These are phyloP conservation scores for Parathielavia hyrcaniae DNA, from an alignment of 495 filamentous ascomycete genomes.

Conservation along the genomic window DNA sequence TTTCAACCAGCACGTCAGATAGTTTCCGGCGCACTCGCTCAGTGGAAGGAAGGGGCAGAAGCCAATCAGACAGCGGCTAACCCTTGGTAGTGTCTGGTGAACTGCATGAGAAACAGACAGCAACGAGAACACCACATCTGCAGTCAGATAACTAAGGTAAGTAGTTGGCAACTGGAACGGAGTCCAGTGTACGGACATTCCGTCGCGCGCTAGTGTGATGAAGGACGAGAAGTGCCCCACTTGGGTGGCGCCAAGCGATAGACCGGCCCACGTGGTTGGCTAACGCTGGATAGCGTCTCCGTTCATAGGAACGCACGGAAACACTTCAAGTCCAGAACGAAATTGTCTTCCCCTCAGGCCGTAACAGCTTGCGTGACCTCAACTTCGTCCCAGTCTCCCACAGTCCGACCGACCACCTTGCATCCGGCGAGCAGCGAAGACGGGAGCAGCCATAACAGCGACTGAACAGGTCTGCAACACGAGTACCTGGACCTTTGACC, in stretches of 20 bases:
- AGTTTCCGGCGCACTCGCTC: no score
- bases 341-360: no score
- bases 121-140: no score
- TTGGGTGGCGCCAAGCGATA: neutral
- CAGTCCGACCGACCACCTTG: neutral
- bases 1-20: no score
- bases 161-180: no score
- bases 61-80: no score
- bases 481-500: neutral
- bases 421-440: neutral
- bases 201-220: no score
- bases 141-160: no score
- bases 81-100: no score
- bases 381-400: neutral
- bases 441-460: neutral
- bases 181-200: no score
- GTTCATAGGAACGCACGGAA: conserved; percentile 1
- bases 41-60: no score
- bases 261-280: conserved; percentile 6
- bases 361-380: conserved; percentile 4
- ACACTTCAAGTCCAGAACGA: neutral
- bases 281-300: conserved; percentile 4
- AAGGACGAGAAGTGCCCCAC: conserved; percentile 6
- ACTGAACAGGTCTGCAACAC: neutral
- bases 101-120: no score